Base-by-base conservation (phyloP, 805 yeast species). In the Grigorovia humatica region DNA sequence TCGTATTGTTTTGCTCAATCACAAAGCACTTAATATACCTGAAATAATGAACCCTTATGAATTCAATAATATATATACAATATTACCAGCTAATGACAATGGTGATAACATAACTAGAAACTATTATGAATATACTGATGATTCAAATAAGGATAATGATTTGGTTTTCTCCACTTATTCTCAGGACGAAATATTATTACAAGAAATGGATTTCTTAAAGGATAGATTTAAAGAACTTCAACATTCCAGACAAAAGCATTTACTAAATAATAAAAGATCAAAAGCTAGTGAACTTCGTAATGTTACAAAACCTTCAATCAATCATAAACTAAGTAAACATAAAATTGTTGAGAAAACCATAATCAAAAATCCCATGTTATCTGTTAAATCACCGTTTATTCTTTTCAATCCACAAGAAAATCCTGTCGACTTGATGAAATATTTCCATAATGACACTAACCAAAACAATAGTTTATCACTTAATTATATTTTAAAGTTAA, bases 171-270 rank as follows among this genome's bases (percentile, higher is more conserved):
- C 42, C 12, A 38, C 7, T 15, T 54, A 55, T 43, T 54, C 60
- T 7, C 61, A 59, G 46, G 58, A 57, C 23, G 63, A 58, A 30
- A 46, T 62, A 1, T 43, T 58, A 5, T 32, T 55, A 11, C 59
- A 57, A 48, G 66, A 63, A 52, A 55, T 61, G 49, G 48, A 55
- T 2, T 57, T 57, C 27, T 49, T 63, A 42, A 52, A 51, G 19
- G 46, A 42, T 11, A 54, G 58, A 48, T 50, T 59, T 18, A n/a
- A 47, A 6, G 62, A 60, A 41, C 54, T 49, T 12, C 27, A 20
- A 1, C 44, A 49, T n/a, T 49, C 38, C 44, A 43, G 40, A 9
- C 19, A 12, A 44, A 44, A 49, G 6, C 15, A 9, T 35, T 19
- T 27, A 11, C 8, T 44, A 32, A 32, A 8, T 32, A 13, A 32